Conservation (phyloP, 2,329 filamentous ascomycete species). For the Epichloe coenophiala region DNA sequence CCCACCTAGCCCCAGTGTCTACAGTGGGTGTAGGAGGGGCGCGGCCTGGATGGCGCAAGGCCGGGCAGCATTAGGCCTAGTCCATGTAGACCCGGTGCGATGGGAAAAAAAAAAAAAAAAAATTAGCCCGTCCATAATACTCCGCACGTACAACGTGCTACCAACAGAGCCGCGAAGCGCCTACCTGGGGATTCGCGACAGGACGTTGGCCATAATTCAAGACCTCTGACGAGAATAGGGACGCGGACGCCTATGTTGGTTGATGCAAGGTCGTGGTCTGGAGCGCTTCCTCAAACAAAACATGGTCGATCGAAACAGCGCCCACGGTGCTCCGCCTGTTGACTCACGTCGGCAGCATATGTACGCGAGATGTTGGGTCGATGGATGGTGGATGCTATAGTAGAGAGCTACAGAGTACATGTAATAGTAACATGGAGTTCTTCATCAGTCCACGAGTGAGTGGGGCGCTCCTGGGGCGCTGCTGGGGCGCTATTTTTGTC, state of each 20-base stretch:
- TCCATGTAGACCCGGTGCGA: neutral
- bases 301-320: no score
- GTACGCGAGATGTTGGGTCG: no score
- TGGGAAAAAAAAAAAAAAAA: neutral
- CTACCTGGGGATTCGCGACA: neutral
- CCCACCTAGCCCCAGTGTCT: neutral
- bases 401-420: no score
- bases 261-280: neutral
- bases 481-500: no score
- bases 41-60: neutral
- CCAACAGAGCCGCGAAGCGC: no score
- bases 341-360: neutral
- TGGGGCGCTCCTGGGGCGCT: neutral
- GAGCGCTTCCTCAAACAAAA: neutral
- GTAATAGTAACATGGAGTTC: no score
- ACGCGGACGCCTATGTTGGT: neutral
- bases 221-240: neutral
- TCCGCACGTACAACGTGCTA: no score
- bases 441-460: no score
- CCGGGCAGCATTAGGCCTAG: neutral
- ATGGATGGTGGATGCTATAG: no score
- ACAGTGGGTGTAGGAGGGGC: neutral
- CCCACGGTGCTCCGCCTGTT: neutral
- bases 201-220: slow-evolving; percentile 2
- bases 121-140: neutral